Base-by-base conservation (phyloP, 2,329 filamentous ascomycete species). In the Colletotrichum tofieldiae region DNA sequence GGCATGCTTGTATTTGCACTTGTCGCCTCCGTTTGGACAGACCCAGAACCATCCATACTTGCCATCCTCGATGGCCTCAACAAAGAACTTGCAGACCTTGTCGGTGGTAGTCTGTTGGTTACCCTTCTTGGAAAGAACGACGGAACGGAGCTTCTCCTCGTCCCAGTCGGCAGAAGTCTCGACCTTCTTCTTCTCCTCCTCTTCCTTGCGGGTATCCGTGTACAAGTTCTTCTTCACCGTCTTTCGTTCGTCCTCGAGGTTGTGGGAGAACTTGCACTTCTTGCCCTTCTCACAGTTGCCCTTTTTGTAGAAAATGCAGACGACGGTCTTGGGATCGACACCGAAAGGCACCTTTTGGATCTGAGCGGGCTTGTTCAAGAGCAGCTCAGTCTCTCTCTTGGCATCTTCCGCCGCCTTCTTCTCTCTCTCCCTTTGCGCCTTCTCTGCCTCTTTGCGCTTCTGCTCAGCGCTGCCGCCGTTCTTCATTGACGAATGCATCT, bases 41-140 rank as follows among this genome's bases (percentile, higher is more conserved):
- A 91, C 88, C 96, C 96, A 99, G 85, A 99, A 98, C 96, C 96
- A 99, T 74, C 96, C 96, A 79, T 99, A 99, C 84, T 98, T 99
- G 78, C 95, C 94, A 80, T 99, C 96, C 84, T 99, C 96, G 74
- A 99, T 96, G 35, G 96, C 96, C 77, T 95, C 92, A 81, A 98
- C 96, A 82, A 99, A 99, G 87, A 86, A 98, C 84, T 98, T 99
- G 94, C 96, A 99, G 76, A 99, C 96, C 85, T 98, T 99, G 81
- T 99, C 96, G 58, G 96, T 99, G 6, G 93, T 94, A 29, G 95
- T 98, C 81, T 93, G 92, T 73, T 97, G 96, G 83, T 99, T 99
- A 64, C 96, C 96, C 83, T 99, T 97, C 86, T 99, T 99, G 78
- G 93, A 97, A 81, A 97, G 78, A 32, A 99, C 94, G 45, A 99